Evolutionary conservation across 1,139 yeast species (phyloP).

Genomic region (Williopsis jadinii): DNA sequence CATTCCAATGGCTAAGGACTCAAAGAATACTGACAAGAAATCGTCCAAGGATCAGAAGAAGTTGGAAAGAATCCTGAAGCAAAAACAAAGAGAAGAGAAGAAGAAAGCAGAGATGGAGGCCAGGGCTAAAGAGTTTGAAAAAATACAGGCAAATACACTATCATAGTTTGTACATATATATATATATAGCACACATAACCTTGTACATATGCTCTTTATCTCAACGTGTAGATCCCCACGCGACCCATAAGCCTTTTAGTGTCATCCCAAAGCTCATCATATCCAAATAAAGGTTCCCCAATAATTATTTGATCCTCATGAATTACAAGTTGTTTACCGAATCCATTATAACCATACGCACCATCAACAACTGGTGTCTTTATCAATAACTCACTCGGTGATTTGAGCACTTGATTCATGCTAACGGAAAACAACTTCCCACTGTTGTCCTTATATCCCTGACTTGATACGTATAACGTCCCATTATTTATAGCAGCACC

Average conservation of each 20-base stretch:
- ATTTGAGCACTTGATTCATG: constrained; percentile 19
- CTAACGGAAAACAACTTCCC: constrained; percentile 40
- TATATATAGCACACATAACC: too few relatives aligned
- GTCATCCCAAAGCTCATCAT: constrained; percentile 19
- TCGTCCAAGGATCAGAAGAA: constrained; percentile 14
- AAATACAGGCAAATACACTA: constrained; percentile 2
- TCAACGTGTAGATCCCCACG: constrained; percentile 16
- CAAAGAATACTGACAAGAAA: constrained; percentile 17
- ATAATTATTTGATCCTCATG: constrained; percentile 27
- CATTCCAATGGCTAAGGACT: constrained; percentile 19
- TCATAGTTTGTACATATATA: too few relatives aligned
- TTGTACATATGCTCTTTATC: background rate
- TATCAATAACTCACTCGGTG: constrained; percentile 7
- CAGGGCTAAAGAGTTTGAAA: constrained; percentile 11
- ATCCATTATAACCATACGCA: constrained; percentile 30
- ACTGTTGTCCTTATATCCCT: constrained; percentile 29
- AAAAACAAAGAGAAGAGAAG: constrained; percentile 16
- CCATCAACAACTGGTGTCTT: constrained; percentile 16
- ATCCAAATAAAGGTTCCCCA: constrained; percentile 41
- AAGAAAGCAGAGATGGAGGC: constrained; percentile 14
- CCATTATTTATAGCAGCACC: constrained; percentile 23
- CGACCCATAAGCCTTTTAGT: constrained; percentile 20
- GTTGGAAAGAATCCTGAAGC: constrained; percentile 17
- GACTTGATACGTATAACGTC: constrained; percentile 30
- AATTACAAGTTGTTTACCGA: constrained; percentile 32